Base-by-base conservation (phyloP, 2,329 filamentous ascomycete genomes). In the Hysterium pulicare region DNA sequence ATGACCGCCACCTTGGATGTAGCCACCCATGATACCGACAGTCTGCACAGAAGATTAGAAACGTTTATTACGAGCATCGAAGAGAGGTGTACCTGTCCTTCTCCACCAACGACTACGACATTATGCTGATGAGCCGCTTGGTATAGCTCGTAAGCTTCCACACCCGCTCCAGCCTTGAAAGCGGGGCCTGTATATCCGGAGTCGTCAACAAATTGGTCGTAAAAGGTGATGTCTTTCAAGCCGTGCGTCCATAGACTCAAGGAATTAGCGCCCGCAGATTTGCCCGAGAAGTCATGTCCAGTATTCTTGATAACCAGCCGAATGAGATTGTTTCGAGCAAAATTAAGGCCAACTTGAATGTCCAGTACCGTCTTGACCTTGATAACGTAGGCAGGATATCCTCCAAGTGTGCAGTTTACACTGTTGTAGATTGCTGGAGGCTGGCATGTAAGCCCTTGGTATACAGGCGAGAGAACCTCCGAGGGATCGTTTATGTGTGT, bases 1-100 rank as follows among this genome's bases (percentile, higher is more conserved):
- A 57, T 81, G 75, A 0, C 78, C 78, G 20, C 76, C 78, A 6
- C 74, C 76, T 19, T 54, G 57, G 20, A 64, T 58, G 47, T 61
- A 70, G 4, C 67, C 57, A 11, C 58, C 58, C 45, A 52, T 69
- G 48, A 76, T 61, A 11, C 77, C 77, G 8, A 81, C 74, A 4
- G 70, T 74, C 55, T 59, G 23, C 16, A 4, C 19, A 19, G 11
- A 7, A 39, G 37, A 23, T 39, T 34, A 36, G 22, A 11, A 3
- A 28, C 11, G 17, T 16, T 11, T 3, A 16, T n/a, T 6, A 11
- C 5, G 33, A 5, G 31, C 13, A 39, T 30, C 13, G 15, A 15
- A 15, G 7, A 6, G 13, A 15, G 9, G 23, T 42, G 34, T 48
- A 53, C 53, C 45, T 53, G 50, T 28, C 54, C 51, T 41, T 54